Base-by-base conservation (phyloP, 2,329 filamentous ascomycete genomes). In the Aspergillus awamori region DNA sequence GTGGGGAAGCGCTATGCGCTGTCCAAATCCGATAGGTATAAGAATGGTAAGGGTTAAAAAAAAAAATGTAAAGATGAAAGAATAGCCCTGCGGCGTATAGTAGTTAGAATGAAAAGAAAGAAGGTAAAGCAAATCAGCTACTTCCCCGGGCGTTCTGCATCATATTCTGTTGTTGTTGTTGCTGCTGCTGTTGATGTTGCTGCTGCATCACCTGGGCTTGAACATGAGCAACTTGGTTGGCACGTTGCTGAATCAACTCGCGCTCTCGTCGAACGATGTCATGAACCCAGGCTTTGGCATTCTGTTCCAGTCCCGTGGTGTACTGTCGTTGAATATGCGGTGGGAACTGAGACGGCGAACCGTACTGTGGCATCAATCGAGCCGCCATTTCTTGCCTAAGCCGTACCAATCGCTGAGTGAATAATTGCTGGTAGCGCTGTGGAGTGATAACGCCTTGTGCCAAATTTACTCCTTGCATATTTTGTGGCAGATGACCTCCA, bases 121-220 rank as follows among this genome's bases (percentile, higher is more conserved):
- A 49, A 54, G 26, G 45, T 8, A 11, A 49, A 49, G 45, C 33
- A 41, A 10, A 41, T 24, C 30, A 39, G 45, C 68, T 67, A 76
- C 57, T 73, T 76, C 5, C 75, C 70, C 76, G 75, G 26, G 73
- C 75, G 60, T 76, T 77, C 39, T 76, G 73, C 76, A 79, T 78
- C 73, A 78, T 77, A 48, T 75, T 77, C 61, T 77, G 74, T 60
- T 76, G 75, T 22, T 76, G 74, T 62, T 76, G 74, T 60, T 76
- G 76, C 58, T 77, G 75, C 53, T 77, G 72, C 51, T 36, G 33
- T 11, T 36, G 33, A 36, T 36, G 33, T 54, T 77, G 75, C 59
- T 77, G 76, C 53, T 78, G 72, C 55, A 72, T 63, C 39, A 66
- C 68, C 53, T 72, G 74, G 20, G 72, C 72, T 53, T 76, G 75